phyloP scores from a whole-genome alignment of 208 protist species.

The Leishmania tropica region DNA sequence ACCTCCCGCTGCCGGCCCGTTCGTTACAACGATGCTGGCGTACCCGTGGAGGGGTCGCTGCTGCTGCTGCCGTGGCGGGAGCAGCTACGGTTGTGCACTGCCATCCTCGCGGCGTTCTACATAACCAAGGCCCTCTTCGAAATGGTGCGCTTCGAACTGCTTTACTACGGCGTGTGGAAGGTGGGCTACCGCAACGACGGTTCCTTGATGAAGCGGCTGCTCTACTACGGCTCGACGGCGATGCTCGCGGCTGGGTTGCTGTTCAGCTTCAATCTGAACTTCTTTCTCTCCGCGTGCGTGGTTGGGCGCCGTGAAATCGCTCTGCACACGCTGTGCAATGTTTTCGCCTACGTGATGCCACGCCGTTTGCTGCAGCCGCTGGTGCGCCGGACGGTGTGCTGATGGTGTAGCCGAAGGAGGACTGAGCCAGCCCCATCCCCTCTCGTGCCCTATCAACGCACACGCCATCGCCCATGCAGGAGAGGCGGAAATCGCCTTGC shows the following conservation, averaged over 20 bases:
- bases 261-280: slow-evolving; percentile 26
- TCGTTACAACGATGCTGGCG: slow-evolving; percentile 30
- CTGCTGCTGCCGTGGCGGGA: slow-evolving; percentile 32
- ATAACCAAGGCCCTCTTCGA: slow-evolving; percentile 38
- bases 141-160: slow-evolving; percentile 37
- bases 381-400: neutral
- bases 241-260: slow-evolving; percentile 25
- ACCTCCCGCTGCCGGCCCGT: slow-evolving; percentile 8
- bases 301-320: slow-evolving; percentile 33
- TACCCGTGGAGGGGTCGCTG: slow-evolving; percentile 36
- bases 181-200: slow-evolving; percentile 27
- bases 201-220: slow-evolving; percentile 20
- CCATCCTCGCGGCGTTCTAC: slow-evolving; percentile 25
- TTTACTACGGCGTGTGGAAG: slow-evolving; percentile 51
- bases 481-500: neutral
- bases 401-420: neutral
- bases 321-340: slow-evolving; percentile 24
- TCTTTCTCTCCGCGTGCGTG: slow-evolving; percentile 30
- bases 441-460: neutral
- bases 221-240: slow-evolving; percentile 43
- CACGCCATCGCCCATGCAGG: neutral
- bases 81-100: slow-evolving; percentile 29
- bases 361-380: slow-evolving; percentile 7
- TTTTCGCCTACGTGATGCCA: slow-evolving; percentile 20
- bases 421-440: neutral